These are phyloP conservation scores for Wakefieldia striispora DNA, from an alignment of 768 basidiomycete genomes.

Conservation along the genomic window DNA sequence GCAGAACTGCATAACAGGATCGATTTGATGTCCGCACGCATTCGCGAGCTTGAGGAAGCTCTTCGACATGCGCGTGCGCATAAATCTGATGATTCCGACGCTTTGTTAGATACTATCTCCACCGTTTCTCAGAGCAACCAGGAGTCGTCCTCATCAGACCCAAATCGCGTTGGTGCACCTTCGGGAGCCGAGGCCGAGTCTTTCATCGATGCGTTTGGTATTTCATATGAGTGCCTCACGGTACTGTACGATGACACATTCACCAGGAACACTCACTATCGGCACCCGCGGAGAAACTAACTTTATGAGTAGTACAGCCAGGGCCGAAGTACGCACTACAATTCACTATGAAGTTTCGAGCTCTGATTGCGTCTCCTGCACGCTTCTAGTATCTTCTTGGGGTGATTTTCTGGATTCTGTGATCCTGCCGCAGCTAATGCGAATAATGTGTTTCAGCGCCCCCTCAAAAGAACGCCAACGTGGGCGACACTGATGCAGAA, in stretches of 20 bases:
- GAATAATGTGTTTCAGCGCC: conserved; percentile 19
- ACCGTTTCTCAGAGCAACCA: conserved; percentile 23
- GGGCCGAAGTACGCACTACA: conserved; percentile 53
- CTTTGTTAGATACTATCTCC: conserved; percentile 47
- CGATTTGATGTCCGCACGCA: conserved; percentile 51
- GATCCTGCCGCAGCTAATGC: not conserved
- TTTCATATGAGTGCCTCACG: not conserved
- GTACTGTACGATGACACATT: not conserved
- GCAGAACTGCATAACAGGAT: conserved; percentile 69
- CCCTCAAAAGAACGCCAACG: conserved; percentile 15
- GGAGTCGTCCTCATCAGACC: conserved; percentile 21
- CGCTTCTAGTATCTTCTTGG: conserved; percentile 52
- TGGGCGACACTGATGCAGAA: conserved; percentile 15
- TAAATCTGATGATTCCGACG: conserved; percentile 49
- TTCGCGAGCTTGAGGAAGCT: conserved; percentile 60
- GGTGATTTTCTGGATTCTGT: conserved; percentile 31
- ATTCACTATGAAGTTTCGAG: not conserved
- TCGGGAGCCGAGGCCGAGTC: conserved; percentile 40
- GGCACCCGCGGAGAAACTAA: conserved; percentile 52
- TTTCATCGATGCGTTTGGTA: conserved; percentile 51
- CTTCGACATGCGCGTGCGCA: conserved; percentile 48
- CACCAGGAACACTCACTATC: conserved; percentile 56
- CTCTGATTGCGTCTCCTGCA: not conserved
- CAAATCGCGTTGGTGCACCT: conserved; percentile 5
- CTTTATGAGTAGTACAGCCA: conserved; percentile 64